Conservation (phyloP, 1,284 basidiomycete species). For the Crocinoboletus sp. region DNA sequence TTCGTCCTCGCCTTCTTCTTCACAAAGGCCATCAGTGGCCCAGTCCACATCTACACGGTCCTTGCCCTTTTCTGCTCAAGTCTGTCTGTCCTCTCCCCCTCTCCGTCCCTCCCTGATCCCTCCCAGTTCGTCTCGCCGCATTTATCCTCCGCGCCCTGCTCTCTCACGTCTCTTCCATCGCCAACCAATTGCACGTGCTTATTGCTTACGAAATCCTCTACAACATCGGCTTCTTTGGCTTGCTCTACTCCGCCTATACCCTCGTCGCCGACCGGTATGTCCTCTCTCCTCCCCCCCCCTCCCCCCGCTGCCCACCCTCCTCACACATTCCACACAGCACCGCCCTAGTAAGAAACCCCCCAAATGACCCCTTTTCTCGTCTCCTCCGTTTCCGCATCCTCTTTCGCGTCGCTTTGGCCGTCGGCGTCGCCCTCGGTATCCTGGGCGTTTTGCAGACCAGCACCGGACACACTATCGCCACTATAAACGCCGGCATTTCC, state of each 20-base stretch:
- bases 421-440: slow-evolving; percentile 38
- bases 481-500: slow-evolving; percentile 14
- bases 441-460: slow-evolving; percentile 25
- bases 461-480: not conserved
- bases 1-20: slow-evolving; percentile 36
- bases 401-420: slow-evolving; percentile 27
- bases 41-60: slow-evolving; percentile 37
- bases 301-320: not conserved
- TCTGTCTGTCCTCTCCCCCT: slow-evolving; percentile 21
- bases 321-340: too few species aligned
- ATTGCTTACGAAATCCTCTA: slow-evolving; percentile 32
- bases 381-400: slow-evolving; percentile 32
- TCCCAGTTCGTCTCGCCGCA: slow-evolving; percentile 35
- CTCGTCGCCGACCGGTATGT: slow-evolving; percentile 34
- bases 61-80: slow-evolving; percentile 43
- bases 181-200: slow-evolving; percentile 20
- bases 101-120: slow-evolving; percentile 29
- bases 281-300: slow-evolving; percentile 1
- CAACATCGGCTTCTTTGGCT: slow-evolving; percentile 34
- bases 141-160: slow-evolving; percentile 32
- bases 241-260: slow-evolving; percentile 35
- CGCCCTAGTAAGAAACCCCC: slow-evolving; percentile 18
- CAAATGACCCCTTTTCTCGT: slow-evolving; percentile 31
- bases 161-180: slow-evolving; percentile 24
- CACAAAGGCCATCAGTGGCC: slow-evolving; percentile 36